A percentile compares a stretch with the other conserved stretches of the same genome.
These are phyloP conservation scores for Ampelomyces quisqualis DNA, from an alignment of 2,329 filamentous ascomycete genomes.

Conservation along the genomic window DNA sequence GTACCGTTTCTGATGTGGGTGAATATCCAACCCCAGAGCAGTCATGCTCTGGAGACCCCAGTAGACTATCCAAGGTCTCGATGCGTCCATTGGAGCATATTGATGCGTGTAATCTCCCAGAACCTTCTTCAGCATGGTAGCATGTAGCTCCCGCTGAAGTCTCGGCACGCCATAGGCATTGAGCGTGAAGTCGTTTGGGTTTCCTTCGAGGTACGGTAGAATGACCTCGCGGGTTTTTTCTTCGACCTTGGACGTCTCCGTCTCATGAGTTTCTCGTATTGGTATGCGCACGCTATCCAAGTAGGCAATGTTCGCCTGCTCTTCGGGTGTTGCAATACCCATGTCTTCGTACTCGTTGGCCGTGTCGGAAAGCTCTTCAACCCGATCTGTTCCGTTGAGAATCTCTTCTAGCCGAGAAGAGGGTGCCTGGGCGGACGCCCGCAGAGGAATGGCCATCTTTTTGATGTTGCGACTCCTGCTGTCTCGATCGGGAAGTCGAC, in stretches of 20 bases:
- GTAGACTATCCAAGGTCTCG: slow-evolving; percentile 90
- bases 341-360: slow-evolving; percentile 43
- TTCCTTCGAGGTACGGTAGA: slow-evolving; percentile 65
- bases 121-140: slow-evolving; percentile 60
- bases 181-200: slow-evolving; percentile 53
- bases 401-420: slow-evolving; percentile 33
- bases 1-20: slow-evolving; percentile 63
- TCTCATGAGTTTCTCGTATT: slow-evolving; percentile 66
- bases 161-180: slow-evolving; percentile 74
- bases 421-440: slow-evolving; percentile 20
- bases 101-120: slow-evolving; percentile 63
- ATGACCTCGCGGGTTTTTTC: slow-evolving; percentile 68
- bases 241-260: slow-evolving; percentile 68
- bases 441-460: slow-evolving; percentile 30
- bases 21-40: slow-evolving; percentile 73
- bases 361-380: slow-evolving; percentile 42
- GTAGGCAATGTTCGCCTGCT: slow-evolving; percentile 33
- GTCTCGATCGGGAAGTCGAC: slow-evolving; percentile 5
- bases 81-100: slow-evolving; percentile 78
- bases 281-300: slow-evolving; percentile 47
- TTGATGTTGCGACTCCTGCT: slow-evolving; percentile 8
- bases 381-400: slow-evolving; percentile 24
- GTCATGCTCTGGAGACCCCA: slow-evolving; percentile 80
- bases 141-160: slow-evolving; percentile 65
- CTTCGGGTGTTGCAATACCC: slow-evolving; percentile 29